A percentile compares a stretch with the other conserved stretches of the same genome.
phyloP scores from a whole-genome alignment of 306 rosid genomes.

The Fagus crenata region DNA sequence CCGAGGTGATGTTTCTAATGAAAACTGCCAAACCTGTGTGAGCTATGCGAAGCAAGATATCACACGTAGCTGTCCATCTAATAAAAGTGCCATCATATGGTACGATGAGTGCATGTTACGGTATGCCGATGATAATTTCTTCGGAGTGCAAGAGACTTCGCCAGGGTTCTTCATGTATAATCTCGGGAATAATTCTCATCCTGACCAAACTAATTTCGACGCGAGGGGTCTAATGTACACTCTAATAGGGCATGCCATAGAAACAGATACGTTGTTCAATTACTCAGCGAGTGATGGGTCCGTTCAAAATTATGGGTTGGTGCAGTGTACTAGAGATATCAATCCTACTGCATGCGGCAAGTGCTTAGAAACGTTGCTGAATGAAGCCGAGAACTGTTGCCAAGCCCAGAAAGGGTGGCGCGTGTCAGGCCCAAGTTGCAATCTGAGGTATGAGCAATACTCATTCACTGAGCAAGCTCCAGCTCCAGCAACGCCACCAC shows the following conservation, averaged over 20 bases:
- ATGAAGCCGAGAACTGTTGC: neutral
- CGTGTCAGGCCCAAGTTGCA: slow-evolving; percentile 36
- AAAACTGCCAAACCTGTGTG: neutral
- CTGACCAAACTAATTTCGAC: neutral
- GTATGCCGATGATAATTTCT: slow-evolving; percentile 19
- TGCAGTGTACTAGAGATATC: slow-evolving; percentile 45
- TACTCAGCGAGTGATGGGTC: neutral
- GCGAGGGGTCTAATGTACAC: too few species aligned
- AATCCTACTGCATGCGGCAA: slow-evolving; percentile 9
- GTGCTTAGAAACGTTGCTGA: slow-evolving; percentile 35
- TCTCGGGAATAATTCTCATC: neutral
- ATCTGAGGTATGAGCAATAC: slow-evolving; percentile 40
- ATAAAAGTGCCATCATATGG: slow-evolving; percentile 20
- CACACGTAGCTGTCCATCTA: neutral
- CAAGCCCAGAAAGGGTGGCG: slow-evolving; percentile 37
- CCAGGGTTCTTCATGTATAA: neutral
- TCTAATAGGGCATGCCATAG: too few species aligned
- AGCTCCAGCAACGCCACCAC: neutral
- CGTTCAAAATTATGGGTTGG: slow-evolving; percentile 26
- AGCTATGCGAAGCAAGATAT: neutral
- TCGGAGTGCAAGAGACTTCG: neutral
- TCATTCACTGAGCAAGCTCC: slow-evolving; percentile 7
- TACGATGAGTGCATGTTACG: slow-evolving; percentile 31
- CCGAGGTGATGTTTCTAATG: neutral
- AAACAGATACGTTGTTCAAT: slow-evolving; percentile 1